A percentile compares a stretch with the other conserved stretches of the same genome.
Conservation (phyloP, 1,139 yeast species). For the Geotrichum citri-aurantii region DNA sequence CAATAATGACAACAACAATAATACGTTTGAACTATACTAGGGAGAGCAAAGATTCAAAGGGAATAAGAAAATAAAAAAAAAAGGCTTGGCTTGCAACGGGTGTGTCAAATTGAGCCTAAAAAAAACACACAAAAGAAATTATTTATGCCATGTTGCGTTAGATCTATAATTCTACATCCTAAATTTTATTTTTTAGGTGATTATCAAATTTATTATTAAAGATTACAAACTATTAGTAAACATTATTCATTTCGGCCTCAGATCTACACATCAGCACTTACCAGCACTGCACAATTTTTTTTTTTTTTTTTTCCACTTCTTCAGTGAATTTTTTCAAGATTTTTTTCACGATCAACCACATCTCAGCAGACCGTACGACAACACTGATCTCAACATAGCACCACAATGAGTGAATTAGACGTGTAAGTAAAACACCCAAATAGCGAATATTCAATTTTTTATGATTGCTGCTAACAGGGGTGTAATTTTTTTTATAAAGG, state of each 20-base stretch:
- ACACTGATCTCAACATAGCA: neutral
- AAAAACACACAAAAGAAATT: no score
- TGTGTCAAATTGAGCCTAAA: neutral
- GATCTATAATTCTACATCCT: neutral
- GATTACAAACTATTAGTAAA: neutral
- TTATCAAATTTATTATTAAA: neutral
- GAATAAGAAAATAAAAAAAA: neutral
- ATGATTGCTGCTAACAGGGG: neutral
- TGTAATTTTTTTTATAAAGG: constrained; percentile 1
- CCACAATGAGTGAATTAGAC: constrained; percentile 15
- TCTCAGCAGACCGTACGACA: neutral
- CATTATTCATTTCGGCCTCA: neutral
- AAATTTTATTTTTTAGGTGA: neutral
- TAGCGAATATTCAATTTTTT: neutral
- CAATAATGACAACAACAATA: no score
- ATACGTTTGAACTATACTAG: no score
- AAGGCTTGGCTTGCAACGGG: neutral
- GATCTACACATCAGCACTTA: neutral
- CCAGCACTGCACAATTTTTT: neutral
- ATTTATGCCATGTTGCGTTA: neutral
- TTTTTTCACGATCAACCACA: constrained; percentile 6
- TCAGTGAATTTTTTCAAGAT: neutral
- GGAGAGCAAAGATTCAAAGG: no score
- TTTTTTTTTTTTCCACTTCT: neutral
- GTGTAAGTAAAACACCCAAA: constrained; percentile 18